Conservation (phyloP, 106 monocot genomes). For the Apostasia ramifera region DNA sequence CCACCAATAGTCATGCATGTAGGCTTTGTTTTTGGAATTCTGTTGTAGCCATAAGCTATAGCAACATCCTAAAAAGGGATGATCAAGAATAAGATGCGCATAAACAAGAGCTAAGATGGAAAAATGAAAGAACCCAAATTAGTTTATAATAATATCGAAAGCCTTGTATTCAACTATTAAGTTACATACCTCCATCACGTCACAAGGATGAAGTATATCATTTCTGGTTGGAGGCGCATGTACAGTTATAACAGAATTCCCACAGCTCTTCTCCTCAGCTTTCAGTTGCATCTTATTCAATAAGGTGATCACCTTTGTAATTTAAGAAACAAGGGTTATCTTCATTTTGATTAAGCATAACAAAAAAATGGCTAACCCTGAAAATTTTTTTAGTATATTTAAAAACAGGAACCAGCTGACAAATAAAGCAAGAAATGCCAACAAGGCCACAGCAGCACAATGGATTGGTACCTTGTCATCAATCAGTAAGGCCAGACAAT, state of each 20-base stretch:
- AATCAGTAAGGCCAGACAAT: too few species aligned
- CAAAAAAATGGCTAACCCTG: too few species aligned
- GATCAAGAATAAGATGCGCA: constrained; percentile 5
- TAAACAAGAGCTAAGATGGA: background rate
- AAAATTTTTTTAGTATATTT: too few species aligned
- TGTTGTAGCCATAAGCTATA: constrained; percentile 92
- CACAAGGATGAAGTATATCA: constrained; percentile 92
- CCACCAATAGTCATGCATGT: constrained; percentile 56
- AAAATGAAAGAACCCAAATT: background rate
- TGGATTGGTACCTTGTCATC: too few species aligned
- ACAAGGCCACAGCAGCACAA: background rate
- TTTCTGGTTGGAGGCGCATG: constrained; percentile 94
- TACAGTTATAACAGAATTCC: constrained; percentile 33
- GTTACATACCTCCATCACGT: constrained; percentile 73
- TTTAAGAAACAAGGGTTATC: background rate
- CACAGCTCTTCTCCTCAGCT: constrained; percentile 35
- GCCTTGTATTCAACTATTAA: background rate
- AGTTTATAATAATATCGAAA: background rate
- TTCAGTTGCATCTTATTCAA: constrained; percentile 92
- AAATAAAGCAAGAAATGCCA: background rate
- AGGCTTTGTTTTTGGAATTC: constrained; percentile 75
- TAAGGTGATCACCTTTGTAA: constrained; percentile 59
- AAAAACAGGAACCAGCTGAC: background rate
- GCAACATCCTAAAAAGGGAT: constrained; percentile 67
- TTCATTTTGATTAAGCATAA: background rate